These are phyloP conservation scores for Entoloma clypeatum DNA, from an alignment of 1,284 basidiomycete species.

Conservation along the genomic window DNA sequence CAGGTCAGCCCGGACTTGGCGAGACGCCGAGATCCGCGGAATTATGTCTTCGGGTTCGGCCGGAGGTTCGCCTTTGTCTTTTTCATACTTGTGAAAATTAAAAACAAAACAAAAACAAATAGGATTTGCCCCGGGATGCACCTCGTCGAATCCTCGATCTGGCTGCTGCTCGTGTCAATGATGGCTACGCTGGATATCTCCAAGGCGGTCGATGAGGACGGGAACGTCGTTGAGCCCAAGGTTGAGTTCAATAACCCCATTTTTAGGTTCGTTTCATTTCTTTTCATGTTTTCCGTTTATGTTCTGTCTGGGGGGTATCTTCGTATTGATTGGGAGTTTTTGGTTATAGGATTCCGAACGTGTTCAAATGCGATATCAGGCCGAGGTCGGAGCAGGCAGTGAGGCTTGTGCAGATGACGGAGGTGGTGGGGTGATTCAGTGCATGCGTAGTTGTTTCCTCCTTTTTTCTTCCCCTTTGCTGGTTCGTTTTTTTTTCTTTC, in stretches of 20 bases:
- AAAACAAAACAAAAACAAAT: slow-evolving; percentile 22
- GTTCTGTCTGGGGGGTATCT: background rate
- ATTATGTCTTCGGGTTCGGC: slow-evolving; percentile 54
- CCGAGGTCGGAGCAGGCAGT: slow-evolving; percentile 47
- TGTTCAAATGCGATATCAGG: slow-evolving; percentile 43
- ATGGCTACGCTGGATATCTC: slow-evolving; percentile 50
- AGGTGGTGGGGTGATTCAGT: slow-evolving; percentile 18
- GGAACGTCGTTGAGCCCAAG: slow-evolving; percentile 41
- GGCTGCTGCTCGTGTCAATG: slow-evolving; percentile 47
- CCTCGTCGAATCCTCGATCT: slow-evolving; percentile 51
- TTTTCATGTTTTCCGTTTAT: slow-evolving; percentile 7
- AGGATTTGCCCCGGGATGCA: slow-evolving; percentile 45
- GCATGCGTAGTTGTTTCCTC: too few relatives aligned
- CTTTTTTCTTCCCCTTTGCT: slow-evolving; percentile 8
- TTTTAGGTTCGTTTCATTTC: slow-evolving; percentile 31
- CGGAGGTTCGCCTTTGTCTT: slow-evolving; percentile 36
- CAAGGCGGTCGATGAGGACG: slow-evolving; percentile 46
- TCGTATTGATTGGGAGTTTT: background rate
- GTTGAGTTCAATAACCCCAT: slow-evolving; percentile 47
- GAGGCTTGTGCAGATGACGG: slow-evolving; percentile 37
- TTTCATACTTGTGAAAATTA: background rate
- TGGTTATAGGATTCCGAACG: slow-evolving; percentile 38
- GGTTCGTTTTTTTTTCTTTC: slow-evolving; percentile 8
- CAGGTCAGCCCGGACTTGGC: slow-evolving; percentile 29
- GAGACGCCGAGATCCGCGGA: slow-evolving; percentile 40